Base-by-base conservation (phyloP, 2,329 filamentous ascomycete genomes). In the Nannizziopsis barbatae region DNA sequence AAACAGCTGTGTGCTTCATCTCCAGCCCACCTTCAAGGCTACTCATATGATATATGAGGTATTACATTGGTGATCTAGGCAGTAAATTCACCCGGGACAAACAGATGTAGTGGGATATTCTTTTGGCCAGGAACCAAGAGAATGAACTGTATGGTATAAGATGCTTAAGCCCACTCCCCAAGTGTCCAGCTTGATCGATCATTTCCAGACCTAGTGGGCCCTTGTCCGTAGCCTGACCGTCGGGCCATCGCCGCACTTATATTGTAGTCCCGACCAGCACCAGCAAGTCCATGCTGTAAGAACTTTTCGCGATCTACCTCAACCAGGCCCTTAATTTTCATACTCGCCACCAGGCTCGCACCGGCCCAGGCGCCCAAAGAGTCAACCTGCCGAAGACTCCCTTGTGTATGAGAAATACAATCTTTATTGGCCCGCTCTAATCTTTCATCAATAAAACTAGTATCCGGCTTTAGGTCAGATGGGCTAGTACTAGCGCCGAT, bases 281-380 rank as follows among this genome's bases (percentile, higher is more conserved):
- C 68, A 11, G 68, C 63, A 33, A 74, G 56, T 22, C 71, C 71
- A 55, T 72, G 62, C 40, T 71, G 67, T 33, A 82, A 60, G 55
- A 81, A 84, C 38, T 74, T 75, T 42, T 84, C 80, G 20, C 76
- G 69, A 56, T 83, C 79, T 15, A 83, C 73, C 60, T 83, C 79
- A 5, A 81, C 75, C 40, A 78, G 69, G 0, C 79, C 78, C 50
- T 74, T 74, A 17, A 81, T 70, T 45, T 77, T 75, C 55, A 82
- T 62, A 52, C 73, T 75, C 0, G 75, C 72, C 5, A 80, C 65
- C 15, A 84, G 63, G 59, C 79, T 82, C 3, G 76, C 80, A 5
- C 80, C 80, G 3, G 75, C 75, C 80, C 80, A 84, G 2, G 79
- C 63, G 1, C 80, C 80, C 4, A 83, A 62, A 5, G 75, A 75